phyloP scores from a whole-genome alignment of 306 rosid genomes.

The Vicia faba region DNA sequence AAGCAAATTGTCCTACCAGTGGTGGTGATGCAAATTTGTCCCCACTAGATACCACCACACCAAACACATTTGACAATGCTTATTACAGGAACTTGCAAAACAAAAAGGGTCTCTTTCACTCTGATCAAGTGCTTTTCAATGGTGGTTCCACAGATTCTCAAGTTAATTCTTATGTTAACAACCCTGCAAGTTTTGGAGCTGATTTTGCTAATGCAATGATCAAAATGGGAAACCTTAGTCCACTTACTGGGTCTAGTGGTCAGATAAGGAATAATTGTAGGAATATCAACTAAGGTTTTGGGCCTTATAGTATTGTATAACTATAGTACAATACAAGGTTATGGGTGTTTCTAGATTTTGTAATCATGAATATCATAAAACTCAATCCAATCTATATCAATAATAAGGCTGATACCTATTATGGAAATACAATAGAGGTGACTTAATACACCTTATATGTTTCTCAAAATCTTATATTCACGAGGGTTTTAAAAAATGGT shows the following conservation, averaged over 20 bases:
- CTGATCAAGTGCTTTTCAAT: conserved; percentile 59
- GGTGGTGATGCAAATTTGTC: conserved; percentile 55
- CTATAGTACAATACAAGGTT: background rate
- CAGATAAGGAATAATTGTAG: conserved; percentile 57
- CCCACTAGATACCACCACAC: conserved; percentile 49
- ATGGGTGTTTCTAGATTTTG: background rate
- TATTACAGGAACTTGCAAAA: conserved; percentile 55
- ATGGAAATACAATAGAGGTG: no score
- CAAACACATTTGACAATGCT: conserved; percentile 54
- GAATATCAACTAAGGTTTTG: conserved; percentile 44
- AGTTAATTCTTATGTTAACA: conserved; percentile 45
- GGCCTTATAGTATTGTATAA: background rate
- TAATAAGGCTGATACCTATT: no score
- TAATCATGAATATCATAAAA: background rate
- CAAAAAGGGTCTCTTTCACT: conserved; percentile 60
- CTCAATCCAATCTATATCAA: background rate
- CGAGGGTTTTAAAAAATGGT: no score
- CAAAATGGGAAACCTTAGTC: conserved; percentile 68
- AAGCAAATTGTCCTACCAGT: conserved; percentile 50
- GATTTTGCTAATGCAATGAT: conserved; percentile 66
- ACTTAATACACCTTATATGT: no score
- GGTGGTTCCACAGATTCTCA: conserved; percentile 58
- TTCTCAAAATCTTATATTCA: no score
- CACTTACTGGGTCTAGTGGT: conserved; percentile 63
- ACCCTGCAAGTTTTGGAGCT: conserved; percentile 35